Percentiles rank a stretch among this genome's conserved stretches.
phyloP scores from a whole-genome alignment of 768 basidiomycete genomes.

The Butyriboletus loyo region DNA sequence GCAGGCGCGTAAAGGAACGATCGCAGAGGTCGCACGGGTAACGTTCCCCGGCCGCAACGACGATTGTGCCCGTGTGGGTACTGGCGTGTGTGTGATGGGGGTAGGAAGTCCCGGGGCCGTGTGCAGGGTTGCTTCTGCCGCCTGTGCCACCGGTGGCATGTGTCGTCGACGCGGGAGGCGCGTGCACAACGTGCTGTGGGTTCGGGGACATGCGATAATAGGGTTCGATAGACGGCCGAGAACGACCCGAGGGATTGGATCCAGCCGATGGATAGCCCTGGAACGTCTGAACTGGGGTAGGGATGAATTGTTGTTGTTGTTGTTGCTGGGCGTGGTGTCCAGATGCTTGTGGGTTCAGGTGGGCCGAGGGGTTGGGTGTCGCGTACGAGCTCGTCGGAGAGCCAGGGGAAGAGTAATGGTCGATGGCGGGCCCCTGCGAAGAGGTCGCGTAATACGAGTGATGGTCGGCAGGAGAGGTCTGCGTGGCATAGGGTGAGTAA shows the following conservation, averaged over 20 bases:
- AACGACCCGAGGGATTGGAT: slow-evolving; percentile 24
- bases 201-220: slow-evolving; percentile 41
- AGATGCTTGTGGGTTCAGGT: slow-evolving; percentile 13
- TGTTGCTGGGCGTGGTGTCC: slow-evolving; percentile 21
- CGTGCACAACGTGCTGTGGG: slow-evolving; percentile 30
- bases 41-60: slow-evolving; percentile 46
- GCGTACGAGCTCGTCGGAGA: slow-evolving; percentile 23
- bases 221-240: slow-evolving; percentile 34
- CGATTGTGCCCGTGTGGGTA: slow-evolving; percentile 15
- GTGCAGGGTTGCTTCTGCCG: slow-evolving; percentile 15
- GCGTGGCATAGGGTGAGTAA: slow-evolving; percentile 22
- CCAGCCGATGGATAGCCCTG: slow-evolving; percentile 33
- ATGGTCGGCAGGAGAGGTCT: slow-evolving; percentile 16
- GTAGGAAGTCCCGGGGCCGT: slow-evolving; percentile 3
- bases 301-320: slow-evolving; percentile 39
- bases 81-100: slow-evolving; percentile 3
- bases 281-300: slow-evolving; percentile 46
- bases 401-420: slow-evolving; percentile 21
- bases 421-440: slow-evolving; percentile 14
- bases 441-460: slow-evolving; percentile 26
- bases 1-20: slow-evolving; percentile 75
- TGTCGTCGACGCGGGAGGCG: slow-evolving; percentile 8
- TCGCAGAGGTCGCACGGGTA: slow-evolving; percentile 73
- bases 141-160: slow-evolving; percentile 8
- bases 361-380: slow-evolving; percentile 13